Conservation (phyloP, 768 basidiomycete species). For the Dioszegia aurantiaca region DNA sequence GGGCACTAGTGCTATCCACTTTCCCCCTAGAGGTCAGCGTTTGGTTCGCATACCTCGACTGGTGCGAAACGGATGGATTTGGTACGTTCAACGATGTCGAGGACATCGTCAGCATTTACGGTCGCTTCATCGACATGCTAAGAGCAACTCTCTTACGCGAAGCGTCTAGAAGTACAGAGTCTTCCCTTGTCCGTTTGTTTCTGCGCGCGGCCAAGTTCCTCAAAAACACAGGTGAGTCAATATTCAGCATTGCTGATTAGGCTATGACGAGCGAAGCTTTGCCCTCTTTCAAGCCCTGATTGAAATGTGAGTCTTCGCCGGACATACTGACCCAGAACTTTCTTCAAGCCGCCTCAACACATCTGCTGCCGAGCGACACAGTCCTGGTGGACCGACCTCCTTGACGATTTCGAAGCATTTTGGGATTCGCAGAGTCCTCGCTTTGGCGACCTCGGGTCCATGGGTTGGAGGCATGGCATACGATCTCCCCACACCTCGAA, state of each 20-base stretch:
- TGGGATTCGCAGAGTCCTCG: conserved; percentile 54
- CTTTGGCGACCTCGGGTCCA: conserved; percentile 50
- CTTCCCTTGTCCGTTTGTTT: conserved; percentile 52
- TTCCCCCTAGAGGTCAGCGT: conserved; percentile 25
- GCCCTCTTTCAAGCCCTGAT: conserved; percentile 53
- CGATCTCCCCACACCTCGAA: neutral
- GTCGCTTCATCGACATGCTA: conserved; percentile 34
- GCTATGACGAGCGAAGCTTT: conserved; percentile 51
- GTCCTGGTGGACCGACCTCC: conserved; percentile 24
- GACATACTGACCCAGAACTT: conserved; percentile 31
- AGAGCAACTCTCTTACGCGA: neutral
- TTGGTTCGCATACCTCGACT: conserved; percentile 51
- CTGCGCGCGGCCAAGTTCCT: conserved; percentile 50
- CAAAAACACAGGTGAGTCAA: conserved; percentile 50
- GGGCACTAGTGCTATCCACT: conserved; percentile 36
- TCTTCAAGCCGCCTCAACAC: conserved; percentile 43
- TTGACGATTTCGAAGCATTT: conserved; percentile 49
- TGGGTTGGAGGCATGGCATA: conserved; percentile 42
- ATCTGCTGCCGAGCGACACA: conserved; percentile 13
- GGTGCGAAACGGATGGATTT: conserved; percentile 49
- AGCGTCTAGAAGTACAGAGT: conserved; percentile 36
- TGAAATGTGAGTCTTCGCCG: conserved; percentile 48
- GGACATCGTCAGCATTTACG: conserved; percentile 49
- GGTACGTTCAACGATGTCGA: conserved; percentile 35
- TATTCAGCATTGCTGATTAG: conserved; percentile 21